Evolutionary conservation across 257 asterid species (phyloP).

Genomic region (Phtheirospermum japonicum): DNA sequence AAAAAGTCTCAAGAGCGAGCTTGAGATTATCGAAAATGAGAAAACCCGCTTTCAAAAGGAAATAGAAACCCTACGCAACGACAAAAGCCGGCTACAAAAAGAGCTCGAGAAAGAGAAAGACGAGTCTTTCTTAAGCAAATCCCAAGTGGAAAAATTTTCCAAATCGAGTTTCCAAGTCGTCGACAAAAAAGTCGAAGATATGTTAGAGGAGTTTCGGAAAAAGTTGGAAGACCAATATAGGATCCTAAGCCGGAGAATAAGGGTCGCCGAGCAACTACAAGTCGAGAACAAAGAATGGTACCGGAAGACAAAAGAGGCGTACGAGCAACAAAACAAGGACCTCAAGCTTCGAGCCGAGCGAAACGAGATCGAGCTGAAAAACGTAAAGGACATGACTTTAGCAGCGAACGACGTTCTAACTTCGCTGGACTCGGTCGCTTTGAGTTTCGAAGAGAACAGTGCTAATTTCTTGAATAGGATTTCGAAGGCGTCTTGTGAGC

Average conservation of each 20-base stretch:
- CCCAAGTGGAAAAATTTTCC: conserved; percentile 40
- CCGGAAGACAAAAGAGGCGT: conserved; percentile 39
- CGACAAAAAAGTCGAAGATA: conserved; percentile 64
- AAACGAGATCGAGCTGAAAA: conserved; percentile 32
- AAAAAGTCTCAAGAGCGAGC: conserved; percentile 20
- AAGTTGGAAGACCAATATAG: conserved; percentile 63
- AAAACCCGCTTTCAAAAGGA: conserved; percentile 33
- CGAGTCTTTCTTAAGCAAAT: conserved; percentile 24
- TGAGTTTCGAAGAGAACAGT: conserved; percentile 53
- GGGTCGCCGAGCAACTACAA: conserved; percentile 84
- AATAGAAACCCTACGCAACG: conserved; percentile 29
- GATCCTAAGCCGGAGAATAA: conserved; percentile 72
- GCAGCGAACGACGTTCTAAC: conserved; percentile 49
- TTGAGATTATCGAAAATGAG: conserved; percentile 33
- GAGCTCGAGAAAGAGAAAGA: conserved; percentile 39
- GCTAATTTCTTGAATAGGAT: conserved; percentile 61
- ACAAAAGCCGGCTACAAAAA: conserved; percentile 32
- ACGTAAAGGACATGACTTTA: conserved; percentile 44
- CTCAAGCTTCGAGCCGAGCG: conserved; percentile 39
- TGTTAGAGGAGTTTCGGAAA: conserved; percentile 59
- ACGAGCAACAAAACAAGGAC: conserved; percentile 42
- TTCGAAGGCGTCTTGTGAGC: conserved; percentile 63
- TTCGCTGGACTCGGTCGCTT: conserved; percentile 49
- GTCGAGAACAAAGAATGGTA: conserved; percentile 71
- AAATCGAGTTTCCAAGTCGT: conserved; percentile 41